These are phyloP conservation scores for Arabidopsis hybrid DNA, from an alignment of 441 rosid genomes.

Conservation along the genomic window DNA sequence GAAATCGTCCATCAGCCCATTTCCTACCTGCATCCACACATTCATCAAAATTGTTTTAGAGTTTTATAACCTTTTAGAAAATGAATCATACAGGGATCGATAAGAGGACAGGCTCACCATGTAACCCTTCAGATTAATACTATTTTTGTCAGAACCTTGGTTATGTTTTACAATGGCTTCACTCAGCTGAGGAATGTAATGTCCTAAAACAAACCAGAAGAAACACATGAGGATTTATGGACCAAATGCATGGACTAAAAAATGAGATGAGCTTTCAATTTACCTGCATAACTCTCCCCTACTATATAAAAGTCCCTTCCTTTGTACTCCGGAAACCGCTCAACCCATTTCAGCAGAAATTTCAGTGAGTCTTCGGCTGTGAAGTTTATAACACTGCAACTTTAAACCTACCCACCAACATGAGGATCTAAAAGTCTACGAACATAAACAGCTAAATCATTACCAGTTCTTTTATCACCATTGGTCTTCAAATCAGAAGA, in stretches of 20 bases:
- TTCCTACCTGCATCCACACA: conserved; percentile 75
- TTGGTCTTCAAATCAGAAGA: conserved; percentile 76
- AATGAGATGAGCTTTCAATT: not conserved
- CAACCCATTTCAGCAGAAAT: conserved; percentile 87
- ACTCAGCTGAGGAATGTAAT: conserved; percentile 96
- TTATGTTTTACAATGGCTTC: conserved; percentile 74
- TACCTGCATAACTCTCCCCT: conserved; percentile 97
- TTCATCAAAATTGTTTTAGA: conserved; percentile 20
- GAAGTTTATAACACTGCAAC: conserved; percentile 34
- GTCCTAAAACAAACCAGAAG: conserved; percentile 59
- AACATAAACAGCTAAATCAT: conserved; percentile 38
- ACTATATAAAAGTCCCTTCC: conserved; percentile 82
- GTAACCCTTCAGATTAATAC: conserved; percentile 84
- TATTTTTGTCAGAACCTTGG: conserved; percentile 49
- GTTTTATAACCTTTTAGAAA: not conserved
- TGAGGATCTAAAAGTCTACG: conserved; percentile 26
- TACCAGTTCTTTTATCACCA: conserved; percentile 92
- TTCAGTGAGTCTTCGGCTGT: conserved; percentile 78
- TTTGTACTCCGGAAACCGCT: conserved; percentile 87
- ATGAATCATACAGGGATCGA: not conserved
- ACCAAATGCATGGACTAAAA: not conserved
- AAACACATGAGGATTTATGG: not conserved
- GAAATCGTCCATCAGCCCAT: conserved; percentile 87
- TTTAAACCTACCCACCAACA: conserved; percentile 13
- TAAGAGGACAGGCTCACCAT: conserved; percentile 61